Evolutionary conservation across 148 eudicot species (phyloP), one percentile per base, ranked within the genome.

Genomic region (Camellia lanceoleosa): DNA sequence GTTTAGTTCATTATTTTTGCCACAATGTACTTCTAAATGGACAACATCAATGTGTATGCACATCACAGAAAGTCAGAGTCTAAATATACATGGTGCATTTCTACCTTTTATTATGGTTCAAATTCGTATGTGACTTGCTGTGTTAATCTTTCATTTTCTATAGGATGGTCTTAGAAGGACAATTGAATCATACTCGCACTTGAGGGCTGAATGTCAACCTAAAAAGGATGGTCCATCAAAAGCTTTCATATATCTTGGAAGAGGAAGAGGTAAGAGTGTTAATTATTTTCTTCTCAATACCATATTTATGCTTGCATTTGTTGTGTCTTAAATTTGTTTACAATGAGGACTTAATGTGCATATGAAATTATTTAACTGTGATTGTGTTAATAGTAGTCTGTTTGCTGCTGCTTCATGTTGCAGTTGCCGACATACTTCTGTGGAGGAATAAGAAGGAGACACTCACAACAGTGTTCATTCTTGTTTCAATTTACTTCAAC

Each of bases 121-220:
- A 60, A 6, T 75, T 74, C 11, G 74, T 11, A 30, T 30, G 38
- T 30, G 23, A 65, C 69, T 65, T 30, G 69, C 42, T 56, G 19
- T 75, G 23, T 30, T 76, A 73, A 20, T 56, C 51, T 64, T 54
- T 49, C 71, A 2, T 73, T 65, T 73, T 80, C 64, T 88, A 84
- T 89, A 97, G 99, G 99, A 97, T 81, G 98, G 94, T 82, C 85
- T 97, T 65, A 93, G 87, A 82, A 89, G 85, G 87, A 97, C 99
- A 76, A 97, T 92, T 75, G 98, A 94, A 75, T 92, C 99, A 69
- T 94, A 97, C 89, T 86, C 94, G 38, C 92, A 94, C 80, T 85
- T 94, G 78, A 91, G 94, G 78, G 98, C 91, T 77, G 93, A 87
- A 81, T 88, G 85, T 63, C 87, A 58, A 83, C 84, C 85, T 41